Evolutionary conservation across 345 rosid species (phyloP), one percentile per base, ranked within the genome.

Genomic region (Citrus inodora): DNA sequence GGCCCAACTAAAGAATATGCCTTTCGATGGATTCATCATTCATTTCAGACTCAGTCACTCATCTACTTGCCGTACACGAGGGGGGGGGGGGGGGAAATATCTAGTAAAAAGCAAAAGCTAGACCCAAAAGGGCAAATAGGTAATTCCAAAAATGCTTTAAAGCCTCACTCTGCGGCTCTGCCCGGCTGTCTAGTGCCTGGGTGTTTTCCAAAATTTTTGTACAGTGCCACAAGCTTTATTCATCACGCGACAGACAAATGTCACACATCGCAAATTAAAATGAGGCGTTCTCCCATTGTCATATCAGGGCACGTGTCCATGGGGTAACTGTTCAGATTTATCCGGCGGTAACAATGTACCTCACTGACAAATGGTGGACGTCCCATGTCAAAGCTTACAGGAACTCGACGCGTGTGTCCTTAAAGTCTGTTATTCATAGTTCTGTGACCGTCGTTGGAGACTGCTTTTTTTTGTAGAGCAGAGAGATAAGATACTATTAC

Each of bases 211-310:
- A 76, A 17, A 22, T 38, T 42, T 78, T 32, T 71, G 67, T 5
- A 72, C 83, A 73, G 79, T 46, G 56, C 14, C 48, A 27, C 35
- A 30, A 24, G 30, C 24, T 55, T 33, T 48, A 30, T 10, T 25
- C 13, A 67, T 70, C 87, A 80, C 85, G 82, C 85, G 77, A 73
- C 81, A 77, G 83, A 81, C 81, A 77, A 11, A 70, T 70, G 79
- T 65, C 83, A 48, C 63, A 37, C 35, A 71, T 19, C 40, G 25
- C n/a, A 74, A n/a, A 70, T 22, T 58, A 10, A 46, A 56, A 9
- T 27, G n/a, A 61, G 14, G n/a, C 78, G 80, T 84, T 69, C 76
- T 66, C 16, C 56, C 22, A 30, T 25, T 28, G 82, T 83, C 84
- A 46, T 0, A 80, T 80, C 82, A 7, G 19, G 25, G n/a, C 87